Base-by-base conservation (phyloP, 352 stramenopile genomes). In the Plasmopara viticola region DNA sequence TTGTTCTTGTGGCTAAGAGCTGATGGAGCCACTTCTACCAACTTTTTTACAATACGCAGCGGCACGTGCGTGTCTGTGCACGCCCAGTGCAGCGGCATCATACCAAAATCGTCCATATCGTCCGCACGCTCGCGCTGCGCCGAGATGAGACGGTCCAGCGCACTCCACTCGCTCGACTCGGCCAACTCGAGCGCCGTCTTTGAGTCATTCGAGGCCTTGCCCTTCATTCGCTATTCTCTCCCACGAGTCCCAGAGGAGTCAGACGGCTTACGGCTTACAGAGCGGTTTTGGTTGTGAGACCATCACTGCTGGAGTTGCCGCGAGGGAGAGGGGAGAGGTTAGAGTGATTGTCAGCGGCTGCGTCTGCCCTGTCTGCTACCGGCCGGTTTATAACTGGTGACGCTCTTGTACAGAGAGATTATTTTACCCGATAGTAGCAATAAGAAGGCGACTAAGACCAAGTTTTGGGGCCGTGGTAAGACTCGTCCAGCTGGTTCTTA, bases 61-160 rank as follows among this genome's bases (percentile, higher is more conserved):
- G 80, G 72, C 40, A 90, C 81, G 52, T 79, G 66, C 31, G 67
- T 73, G 44, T 86, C 83, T 0, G 80, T 91, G 64, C 83, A 93
- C 38, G 78, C 72, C 83, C 83, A 93, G 64, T 93, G 83, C 47
- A 93, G 66, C 47, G 80, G 75, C 64, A 86, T 82, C 83, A 93
- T 93, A 56, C 80, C 83, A 51, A 89, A 91, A 68, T 93, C 83
- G 64, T 93, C 82, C 54, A 77, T 72, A 51, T 90, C 78, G 42
- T 88, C 70, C 18, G 82, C 82, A 63, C 65, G 68, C 57, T 74
- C 64, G 6, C 76, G 61, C 20, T 79, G 45, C 9, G 62, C 62
- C 8, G 66, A 62, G 50, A 92, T 55, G 44, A 87, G 70, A 17
- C 70, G 72, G 48, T 85, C 68, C 37, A 92, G 67, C 52, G 78